Base-by-base conservation (phyloP, 2,329 filamentous ascomycete genomes). In the Sporothrix mexicana region DNA sequence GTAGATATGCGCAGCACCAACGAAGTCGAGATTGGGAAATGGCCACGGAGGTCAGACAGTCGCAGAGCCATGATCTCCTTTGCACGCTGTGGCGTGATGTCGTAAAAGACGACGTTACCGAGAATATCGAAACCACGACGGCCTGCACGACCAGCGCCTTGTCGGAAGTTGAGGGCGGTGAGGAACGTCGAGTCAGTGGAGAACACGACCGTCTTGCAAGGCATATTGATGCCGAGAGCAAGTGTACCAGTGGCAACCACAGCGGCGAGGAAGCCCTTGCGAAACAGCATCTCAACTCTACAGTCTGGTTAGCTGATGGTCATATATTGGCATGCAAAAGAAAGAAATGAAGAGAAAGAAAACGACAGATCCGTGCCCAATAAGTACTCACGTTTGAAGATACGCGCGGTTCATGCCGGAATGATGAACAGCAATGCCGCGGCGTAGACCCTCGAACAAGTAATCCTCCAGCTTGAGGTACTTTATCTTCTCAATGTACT, bases 131-230 rank as follows among this genome's bases (percentile, higher is more conserved):
- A 95, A 0, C 93, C 93, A 82, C 93, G 88, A 80, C 93, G 90
- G 76, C 93, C 93, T 45, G 93, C 91, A 84, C 92, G 90, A 80
- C 93, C 92, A 72, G 92, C 89, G 8, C 88, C 91, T 79, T 95
- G 93, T 9, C 91, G 88, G 79, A 92, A 95, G 79, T 93, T 93
- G 69, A 95, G 86, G 0, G 92, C 88, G 0, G 91, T 93, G 59
- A 95, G 82, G 78, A 88, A 94, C 2, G 92, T 84, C 0, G 90
- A 93, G 78, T 95, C 92, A 0, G 91, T 92, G 17, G 85, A 86
- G 79, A 95, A 95, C 0, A 94, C 88, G 0, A 94, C 92, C 0
- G 92, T 95, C 79, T 93, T 93, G 79, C 92, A 95, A 10, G 93
- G 93, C 91, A 93, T 93, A 77, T 93, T 95, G 82, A 95, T 92